Base-by-base conservation (phyloP, 2,329 filamentous ascomycete genomes). In the Metarhizium brunneum region DNA sequence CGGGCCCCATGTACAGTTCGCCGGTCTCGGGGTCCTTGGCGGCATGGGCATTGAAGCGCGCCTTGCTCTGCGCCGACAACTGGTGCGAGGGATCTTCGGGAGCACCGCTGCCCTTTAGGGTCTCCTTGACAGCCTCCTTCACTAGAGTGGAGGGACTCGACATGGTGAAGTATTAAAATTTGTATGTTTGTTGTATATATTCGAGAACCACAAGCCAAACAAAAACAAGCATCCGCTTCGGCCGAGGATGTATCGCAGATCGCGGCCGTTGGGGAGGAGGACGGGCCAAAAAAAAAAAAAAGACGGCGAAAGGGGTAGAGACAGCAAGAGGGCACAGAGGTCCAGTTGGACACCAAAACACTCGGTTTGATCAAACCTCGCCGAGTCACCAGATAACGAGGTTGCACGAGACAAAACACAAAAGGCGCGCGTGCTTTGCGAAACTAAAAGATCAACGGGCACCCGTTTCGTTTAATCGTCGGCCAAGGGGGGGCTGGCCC, bases 111-210 rank as follows among this genome's bases (percentile, higher is more conserved):
- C 90, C 90, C 58, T 94, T 73, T 64, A 96, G 79, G 64, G 82
- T 83, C 76, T 92, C 90, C 76, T 90, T 95, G 69, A 95, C 84
- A 59, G 81, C 79, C 71, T 86, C 85, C 71, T 82, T 86, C 62
- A 87, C 79, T 58, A 72, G 70, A 56, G 74, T 68, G 56, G 74
- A 68, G 62, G 56, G 53, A 29, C 71, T 75, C 56, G 68, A 64
- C 70, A 72, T 73, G 63, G 53, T 64, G 63, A 14, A 47, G 3
- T 3, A 18, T 25, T 47, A 25, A 32, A 20, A n/a, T 25, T 2
- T 53, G 30, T 53, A 20, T 47, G 25, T 47, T 14, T 47, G 16
- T 42, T 32, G 6, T 5, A n/a, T 20, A 16, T 36, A 20, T 47
- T 18, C 42, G 14, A 45, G 42, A 45, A 35, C 35, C 14, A 18